A percentile compares a stretch with the other conserved stretches of the same genome.
These are phyloP conservation scores for Apiospora rasikravindrae DNA, from an alignment of 2,329 filamentous ascomycete species.

Conservation along the genomic window DNA sequence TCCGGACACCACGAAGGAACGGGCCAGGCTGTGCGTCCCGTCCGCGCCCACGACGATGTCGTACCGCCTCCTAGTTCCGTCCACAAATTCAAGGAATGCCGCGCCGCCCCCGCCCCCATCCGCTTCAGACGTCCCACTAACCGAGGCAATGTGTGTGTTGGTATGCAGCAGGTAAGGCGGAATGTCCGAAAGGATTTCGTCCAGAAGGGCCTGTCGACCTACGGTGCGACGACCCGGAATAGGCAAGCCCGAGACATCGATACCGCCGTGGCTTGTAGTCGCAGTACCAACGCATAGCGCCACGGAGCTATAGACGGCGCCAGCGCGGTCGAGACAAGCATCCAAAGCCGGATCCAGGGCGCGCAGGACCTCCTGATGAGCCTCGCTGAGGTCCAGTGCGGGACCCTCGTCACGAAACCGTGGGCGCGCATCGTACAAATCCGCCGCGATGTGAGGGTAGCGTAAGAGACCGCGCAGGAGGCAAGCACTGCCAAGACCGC, in stretches of 20 bases:
- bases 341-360: slow-evolving; percentile 34
- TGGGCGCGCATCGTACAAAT: slow-evolving; percentile 37
- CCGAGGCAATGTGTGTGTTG: slow-evolving; percentile 32
- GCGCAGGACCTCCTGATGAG: slow-evolving; percentile 30
- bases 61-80: slow-evolving; percentile 36
- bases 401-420: slow-evolving; percentile 33
- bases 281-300: slow-evolving; percentile 31
- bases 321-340: slow-evolving; percentile 33
- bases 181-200: slow-evolving; percentile 32
- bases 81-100: slow-evolving; percentile 31
- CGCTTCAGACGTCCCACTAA: slow-evolving; percentile 27
- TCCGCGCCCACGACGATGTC: slow-evolving; percentile 38
- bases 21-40: slow-evolving; percentile 31
- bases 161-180: slow-evolving; percentile 35
- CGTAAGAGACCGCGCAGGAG: slow-evolving; percentile 35
- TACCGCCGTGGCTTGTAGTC: slow-evolving; percentile 28
- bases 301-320: slow-evolving; percentile 30
- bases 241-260: slow-evolving; percentile 25
- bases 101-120: slow-evolving; percentile 21
- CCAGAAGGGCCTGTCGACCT: slow-evolving; percentile 34
- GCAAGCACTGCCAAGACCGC: slow-evolving; percentile 32
- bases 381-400: slow-evolving; percentile 29
- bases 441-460: slow-evolving; percentile 36
- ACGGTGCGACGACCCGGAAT: slow-evolving; percentile 29
- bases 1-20: slow-evolving; percentile 33